Evolutionary conservation across 352 stramenopile genomes (phyloP), one percentile per base, ranked within the genome.

Genomic region (Phytopythium montanum): DNA sequence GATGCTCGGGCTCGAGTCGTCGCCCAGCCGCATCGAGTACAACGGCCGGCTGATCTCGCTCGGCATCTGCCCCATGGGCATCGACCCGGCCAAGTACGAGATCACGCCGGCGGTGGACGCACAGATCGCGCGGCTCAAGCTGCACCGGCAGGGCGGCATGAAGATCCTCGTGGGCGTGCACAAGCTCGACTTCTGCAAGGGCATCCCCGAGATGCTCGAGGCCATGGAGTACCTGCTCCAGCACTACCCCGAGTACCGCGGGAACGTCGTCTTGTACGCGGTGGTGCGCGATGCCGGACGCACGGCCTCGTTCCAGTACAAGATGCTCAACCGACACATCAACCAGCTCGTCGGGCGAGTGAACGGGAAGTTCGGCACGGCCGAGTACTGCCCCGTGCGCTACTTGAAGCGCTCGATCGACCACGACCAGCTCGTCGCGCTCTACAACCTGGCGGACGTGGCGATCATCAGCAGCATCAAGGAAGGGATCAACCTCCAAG

Each of bases 231-330:
- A 96, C 28, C 69, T 96, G 56, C 68, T 97, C 31, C 83, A 89
- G 60, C 73, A 93, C 46, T 94, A 97, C 57, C 89, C 89, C 59
- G 85, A 96, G 48, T 97, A 96, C 26, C 95, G 97, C 52, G 92
- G 96, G 31, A 96, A 97, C 42, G 75, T 98, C 1, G 88, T 98
- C 28, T 77, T 98, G 54, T 97, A 98, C 54, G 95, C 90, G 2
- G 94, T 99, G n/a, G 96, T 97, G 26, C 78, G 82, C 1, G 82
- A 92, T 39, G 68, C 67, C 12, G 82, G 82, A 3, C 78, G 82
- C 16, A 90, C 78, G 13, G 69, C 80, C 6, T 88, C 82, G 4
- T 57, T 73, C 59, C 85, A 83, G 68, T 94, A 88, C 77, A 75
- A 78, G 67, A 95, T 88, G 76, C 79, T 89, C 41, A 92, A 79